Conservation (phyloP, 2,329 filamentous ascomycete genomes). For the Calonectria pseudoturangicola region DNA sequence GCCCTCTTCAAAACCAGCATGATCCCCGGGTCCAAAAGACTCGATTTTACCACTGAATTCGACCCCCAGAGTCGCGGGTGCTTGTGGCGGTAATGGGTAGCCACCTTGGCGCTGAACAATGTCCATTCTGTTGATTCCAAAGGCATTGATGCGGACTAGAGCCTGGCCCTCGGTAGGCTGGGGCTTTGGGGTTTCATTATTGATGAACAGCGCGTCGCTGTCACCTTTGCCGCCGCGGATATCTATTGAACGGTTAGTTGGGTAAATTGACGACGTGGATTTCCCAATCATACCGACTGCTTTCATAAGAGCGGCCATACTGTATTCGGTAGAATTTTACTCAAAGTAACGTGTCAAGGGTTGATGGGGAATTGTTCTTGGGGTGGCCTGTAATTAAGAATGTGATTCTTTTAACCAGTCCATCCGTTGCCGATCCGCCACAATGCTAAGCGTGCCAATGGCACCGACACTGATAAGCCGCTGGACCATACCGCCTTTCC, state of each 20-base stretch:
- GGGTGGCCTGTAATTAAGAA: no score
- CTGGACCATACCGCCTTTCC: no score
- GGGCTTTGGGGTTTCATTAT: constrained; percentile 70
- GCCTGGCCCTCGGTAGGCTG: constrained; percentile 75
- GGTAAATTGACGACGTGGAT: neutral
- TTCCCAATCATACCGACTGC: constrained; percentile 59
- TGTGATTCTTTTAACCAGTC: no score
- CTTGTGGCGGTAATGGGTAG: constrained; percentile 82
- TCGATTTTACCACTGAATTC: constrained; percentile 84
- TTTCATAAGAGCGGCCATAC: constrained; percentile 56
- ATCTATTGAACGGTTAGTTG: constrained; percentile 59
- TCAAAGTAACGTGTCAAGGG: neutral
- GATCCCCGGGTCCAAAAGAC: constrained; percentile 68
- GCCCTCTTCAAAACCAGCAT: constrained; percentile 77
- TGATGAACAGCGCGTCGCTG: constrained; percentile 74
- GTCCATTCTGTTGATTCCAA: constrained; percentile 92
- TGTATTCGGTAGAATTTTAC: neutral
- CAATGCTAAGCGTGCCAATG: no score
- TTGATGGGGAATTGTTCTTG: neutral
- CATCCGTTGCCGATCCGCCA: no score
- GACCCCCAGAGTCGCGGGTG: constrained; percentile 81
- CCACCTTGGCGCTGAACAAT: constrained; percentile 81
- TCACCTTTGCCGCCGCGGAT: constrained; percentile 73
- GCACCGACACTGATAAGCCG: no score
- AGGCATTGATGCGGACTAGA: constrained; percentile 85